Base-by-base conservation (phyloP, 116 monocot genomes). In the Thalassia testudinum region DNA sequence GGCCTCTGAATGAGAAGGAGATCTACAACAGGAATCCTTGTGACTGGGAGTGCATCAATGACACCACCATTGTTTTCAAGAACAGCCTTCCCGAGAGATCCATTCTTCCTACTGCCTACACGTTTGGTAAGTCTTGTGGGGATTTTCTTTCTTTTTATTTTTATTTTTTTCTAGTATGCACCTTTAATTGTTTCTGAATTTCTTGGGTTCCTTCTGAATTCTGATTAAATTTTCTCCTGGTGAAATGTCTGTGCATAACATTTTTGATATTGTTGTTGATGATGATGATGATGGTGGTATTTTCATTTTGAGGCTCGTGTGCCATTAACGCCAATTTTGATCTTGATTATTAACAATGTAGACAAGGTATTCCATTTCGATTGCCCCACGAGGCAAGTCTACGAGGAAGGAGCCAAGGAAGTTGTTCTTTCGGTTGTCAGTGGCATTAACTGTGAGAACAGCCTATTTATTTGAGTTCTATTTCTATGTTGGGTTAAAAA, bases 31-130 rank as follows among this genome's bases (percentile, higher is more conserved):
- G 64, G 14, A 86, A 99, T 57, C 73, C 72, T 0, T 67, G 70
- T 7, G 90, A 90, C 25, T 99, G 90, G 90, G 99, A 99, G 42
- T 99, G 99, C 61, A 83, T 86, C 60, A 86, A 74, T 52, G 79
- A 85, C 19, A 67, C 76, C 38, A 83, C 99, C 52, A 67, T 99
- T 38, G 70, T 79, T 27, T 86, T 71, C 57, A 68, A 72, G 70
- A 86, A 76, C 57, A 78, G 65, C 66, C 37, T 78, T 20, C 47
- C 55, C 0, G 97, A 95, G 29, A 65, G 97, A 37, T 69, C 81
- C 42, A 56, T 80, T 79, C 50, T 52, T 17, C 90, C 99, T 14
- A 60, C 61, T 25, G 69, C 76, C 21, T 86, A 90, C 65, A 79
- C 71, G 12, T 99, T 78, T 51, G 99, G 99, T 99, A 61, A 85